Evolutionary conservation across 306 rosid genomes (phyloP), one percentile per base, ranked within the genome.

Genomic region (Prunus dulcis): DNA sequence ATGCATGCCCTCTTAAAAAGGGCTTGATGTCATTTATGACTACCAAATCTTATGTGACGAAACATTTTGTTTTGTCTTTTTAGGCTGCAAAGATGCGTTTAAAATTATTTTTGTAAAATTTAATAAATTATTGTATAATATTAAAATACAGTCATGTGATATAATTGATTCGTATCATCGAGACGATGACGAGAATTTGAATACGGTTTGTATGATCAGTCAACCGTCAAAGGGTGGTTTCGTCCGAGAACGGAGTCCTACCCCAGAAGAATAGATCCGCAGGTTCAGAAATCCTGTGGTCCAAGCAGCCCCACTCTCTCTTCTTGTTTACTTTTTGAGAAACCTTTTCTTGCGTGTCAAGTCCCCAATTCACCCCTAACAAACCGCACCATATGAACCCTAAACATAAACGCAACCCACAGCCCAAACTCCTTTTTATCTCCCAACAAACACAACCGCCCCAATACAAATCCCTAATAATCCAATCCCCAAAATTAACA

Each of bases 341-440:
- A 64, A 9, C 19, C 5, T 19, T 52, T 71, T 32, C 64, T 52
- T 71, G 75, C 75, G 64, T 71, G 50, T 71, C 75, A 53, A 71
- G 75, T 53, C 18, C 75, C 64, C 20, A 5, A 12, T 69, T 53
- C n/a, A 67, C 52, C 55, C 23, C 49, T 19, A 32, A 34, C 69
- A 19, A 64, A 9, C 50, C 9, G 27, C 49, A 71, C 13, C 17
- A 34, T 11, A 58, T 23, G 64, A 65, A 65, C 69, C 69, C 69
- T 65, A 32, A 38, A 38, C 43, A 38, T 38, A 38, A 46, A 63
- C 70, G 70, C 51, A n/a, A 38, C 50, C 28, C 52, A 22, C 52
- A 41, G 12, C 49, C 6, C 7, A 8, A n/a, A n/a, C 11, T 41
- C 3, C 30, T 10, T 9, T 12, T 18, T 20, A 4, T 67, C 55